Base-by-base conservation (phyloP, 495 filamentous ascomycete species). In the Monascus purpureus region DNA sequence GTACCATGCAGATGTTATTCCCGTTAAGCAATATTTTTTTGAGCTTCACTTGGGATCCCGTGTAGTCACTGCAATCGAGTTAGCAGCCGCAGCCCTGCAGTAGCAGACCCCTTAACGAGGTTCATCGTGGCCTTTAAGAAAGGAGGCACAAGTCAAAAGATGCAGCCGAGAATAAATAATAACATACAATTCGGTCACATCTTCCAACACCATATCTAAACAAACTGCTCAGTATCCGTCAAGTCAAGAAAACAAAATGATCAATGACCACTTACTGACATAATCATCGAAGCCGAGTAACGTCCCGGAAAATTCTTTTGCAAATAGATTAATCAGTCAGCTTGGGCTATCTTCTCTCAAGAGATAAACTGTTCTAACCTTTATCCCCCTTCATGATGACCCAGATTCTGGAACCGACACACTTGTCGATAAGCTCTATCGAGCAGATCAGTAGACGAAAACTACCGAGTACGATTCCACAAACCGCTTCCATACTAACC, bases 351-450 rank as follows among this genome's bases (percentile, higher is more conserved):
- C n/a, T n/a, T n/a, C n/a, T n/a, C n/a, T 13, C 13, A 9, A 32
- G 19, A 15, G 25, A n/a, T 26, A 24, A 15, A 19, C 7, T 16
- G 28, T n/a, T 24, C 36, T 41, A 52, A 80, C 90, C 90, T 66
- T 95, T 95, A 56, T 95, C 90, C 39, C 85, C 83, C 61, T 96
- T 95, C 90, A 96, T 96, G 55, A 97, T 73, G 36, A 97, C 86
- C 90, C 90, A 96, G 56, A 97, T 93, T 44, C 77, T 78, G 13
- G 88, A 95, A 23, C 92, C 90, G 35, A 96, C 84, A 57, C 92
- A 96, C 58, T 95, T 94, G 61, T 97, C 90, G 59, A 97, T 93
- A 47, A 97, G 70, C 57, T 97, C 90, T 95, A 47, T 45, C 37
- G 26, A 33, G 32, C 8, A 19, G 27, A 34, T 55, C 35, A 55